A percentile compares a stretch with the other conserved stretches of the same genome.
Conservation (phyloP, 768 basidiomycete genomes). For the Hemileccinum impolitum region DNA sequence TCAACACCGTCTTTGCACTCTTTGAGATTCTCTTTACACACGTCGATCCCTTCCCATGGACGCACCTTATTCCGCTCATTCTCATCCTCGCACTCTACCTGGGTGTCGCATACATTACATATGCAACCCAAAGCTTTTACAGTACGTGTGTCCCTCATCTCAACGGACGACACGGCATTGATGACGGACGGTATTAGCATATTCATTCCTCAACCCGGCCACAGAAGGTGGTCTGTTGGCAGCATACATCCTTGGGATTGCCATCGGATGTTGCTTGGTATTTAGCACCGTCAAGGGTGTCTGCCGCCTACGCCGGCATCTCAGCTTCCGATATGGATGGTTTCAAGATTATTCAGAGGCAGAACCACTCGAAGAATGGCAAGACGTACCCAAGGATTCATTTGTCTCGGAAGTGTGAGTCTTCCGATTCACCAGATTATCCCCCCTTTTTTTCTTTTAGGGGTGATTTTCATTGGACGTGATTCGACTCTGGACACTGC, state of each 20-base stretch:
- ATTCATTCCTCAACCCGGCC: constrained; percentile 59
- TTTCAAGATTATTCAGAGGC: constrained; percentile 3
- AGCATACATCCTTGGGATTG: constrained; percentile 62
- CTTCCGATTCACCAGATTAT: too few relatives aligned
- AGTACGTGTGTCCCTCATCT: constrained; percentile 38
- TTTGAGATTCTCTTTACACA: constrained; percentile 59
- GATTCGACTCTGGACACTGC: not conserved
- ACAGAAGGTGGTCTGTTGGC: constrained; percentile 44
- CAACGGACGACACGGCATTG: not conserved
- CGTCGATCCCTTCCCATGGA: constrained; percentile 50
- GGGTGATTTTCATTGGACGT: not conserved
- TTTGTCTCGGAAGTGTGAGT: constrained; percentile 10
- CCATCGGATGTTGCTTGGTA: constrained; percentile 45
- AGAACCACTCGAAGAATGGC: constrained; percentile 44
- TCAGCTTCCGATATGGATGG: constrained; percentile 20
- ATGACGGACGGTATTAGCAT: constrained; percentile 42
- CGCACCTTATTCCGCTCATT: constrained; percentile 43
- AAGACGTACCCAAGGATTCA: constrained; percentile 28
- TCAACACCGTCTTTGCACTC: constrained; percentile 56
- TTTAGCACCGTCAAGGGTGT: constrained; percentile 48
- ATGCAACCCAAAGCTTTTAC: constrained; percentile 60
- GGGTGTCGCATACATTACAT: constrained; percentile 66
- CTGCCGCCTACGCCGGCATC: constrained; percentile 36
- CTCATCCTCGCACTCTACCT: constrained; percentile 55
- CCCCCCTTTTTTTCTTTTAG: too few relatives aligned